phyloP scores from a whole-genome alignment of 2,329 filamentous ascomycete species.

The Xylaria sp. region DNA sequence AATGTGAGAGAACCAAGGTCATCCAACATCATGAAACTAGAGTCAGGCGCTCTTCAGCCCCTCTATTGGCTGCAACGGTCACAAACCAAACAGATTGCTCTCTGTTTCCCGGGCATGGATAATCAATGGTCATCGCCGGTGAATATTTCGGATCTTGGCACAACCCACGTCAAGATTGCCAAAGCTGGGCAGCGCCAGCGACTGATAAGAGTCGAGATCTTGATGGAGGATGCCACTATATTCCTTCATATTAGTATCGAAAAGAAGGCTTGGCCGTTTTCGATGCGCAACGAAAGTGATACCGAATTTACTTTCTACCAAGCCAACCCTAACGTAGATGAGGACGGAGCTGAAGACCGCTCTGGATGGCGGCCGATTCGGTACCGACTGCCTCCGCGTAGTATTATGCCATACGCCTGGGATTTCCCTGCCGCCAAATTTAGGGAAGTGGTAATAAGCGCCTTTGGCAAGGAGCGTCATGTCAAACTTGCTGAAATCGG shows the following conservation, averaged over 20 bases:
- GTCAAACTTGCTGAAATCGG: conserved; percentile 97
- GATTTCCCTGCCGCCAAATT: conserved; percentile 98
- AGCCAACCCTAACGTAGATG: conserved; percentile 88
- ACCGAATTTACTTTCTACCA: conserved; percentile 97
- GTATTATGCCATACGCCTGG: conserved; percentile 99
- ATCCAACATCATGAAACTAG: conserved; percentile 79
- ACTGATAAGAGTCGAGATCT: conserved; percentile 83
- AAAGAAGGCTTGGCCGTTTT: conserved; percentile 96
- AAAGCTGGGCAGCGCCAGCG: conserved; percentile 89
- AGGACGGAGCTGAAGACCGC: conserved; percentile 82
- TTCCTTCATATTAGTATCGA: conserved; percentile 91
- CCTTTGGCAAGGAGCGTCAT: conserved; percentile 81
- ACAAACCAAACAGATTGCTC: conserved; percentile 83
- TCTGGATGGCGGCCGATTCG: conserved; percentile 91
- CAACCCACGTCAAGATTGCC: conserved; percentile 89
- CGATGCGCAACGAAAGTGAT: conserved; percentile 97
- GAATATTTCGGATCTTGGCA: conserved; percentile 94
- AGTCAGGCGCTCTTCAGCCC: conserved; percentile 79
- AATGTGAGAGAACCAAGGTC: conserved; percentile 91
- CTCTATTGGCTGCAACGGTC: conserved; percentile 88
- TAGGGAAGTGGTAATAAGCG: conserved; percentile 86
- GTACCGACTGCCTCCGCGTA: conserved; percentile 88
- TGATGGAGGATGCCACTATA: conserved; percentile 92
- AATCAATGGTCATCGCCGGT: conserved; percentile 98
- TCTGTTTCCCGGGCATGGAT: conserved; percentile 92